Percentiles rank a stretch among this genome's conserved stretches.
Conservation (phyloP, 2,329 filamentous ascomycete genomes). For the Thelonectria olida region DNA sequence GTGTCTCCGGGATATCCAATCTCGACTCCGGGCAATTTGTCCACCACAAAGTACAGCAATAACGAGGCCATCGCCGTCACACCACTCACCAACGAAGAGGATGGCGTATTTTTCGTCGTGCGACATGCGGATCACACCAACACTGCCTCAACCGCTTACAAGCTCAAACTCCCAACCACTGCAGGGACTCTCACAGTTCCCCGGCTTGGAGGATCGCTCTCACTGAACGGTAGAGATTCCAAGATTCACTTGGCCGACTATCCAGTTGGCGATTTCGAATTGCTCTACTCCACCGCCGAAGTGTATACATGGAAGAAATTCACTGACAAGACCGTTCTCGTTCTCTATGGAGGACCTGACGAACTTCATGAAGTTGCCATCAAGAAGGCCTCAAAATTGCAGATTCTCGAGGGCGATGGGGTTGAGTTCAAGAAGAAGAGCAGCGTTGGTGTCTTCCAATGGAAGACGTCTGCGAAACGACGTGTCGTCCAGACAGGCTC, state of each 20-base stretch:
- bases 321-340: constrained; percentile 64
- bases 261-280: constrained; percentile 63
- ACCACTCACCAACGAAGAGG: constrained; percentile 61
- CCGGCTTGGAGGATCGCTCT: constrained; percentile 64
- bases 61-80: constrained; percentile 66
- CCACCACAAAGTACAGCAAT: constrained; percentile 61
- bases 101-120: constrained; percentile 71
- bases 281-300: constrained; percentile 76
- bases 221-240: constrained; percentile 70
- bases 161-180: constrained; percentile 69
- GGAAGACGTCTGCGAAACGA: constrained; percentile 41
- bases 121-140: constrained; percentile 74
- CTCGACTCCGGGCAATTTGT: constrained; percentile 61
- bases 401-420: constrained; percentile 40
- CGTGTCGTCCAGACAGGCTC: constrained; percentile 46
- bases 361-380: constrained; percentile 72
- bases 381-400: constrained; percentile 32
- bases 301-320: constrained; percentile 76
- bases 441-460: constrained; percentile 42
- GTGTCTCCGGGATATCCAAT: constrained; percentile 76
- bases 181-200: constrained; percentile 62
- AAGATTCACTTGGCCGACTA: constrained; percentile 76
- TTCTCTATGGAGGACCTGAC: constrained; percentile 70
- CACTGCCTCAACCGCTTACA: constrained; percentile 66
- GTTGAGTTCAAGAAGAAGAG: constrained; percentile 34